Conservation (phyloP, 129 eudicot species). For the Lactuca sativa region DNA sequence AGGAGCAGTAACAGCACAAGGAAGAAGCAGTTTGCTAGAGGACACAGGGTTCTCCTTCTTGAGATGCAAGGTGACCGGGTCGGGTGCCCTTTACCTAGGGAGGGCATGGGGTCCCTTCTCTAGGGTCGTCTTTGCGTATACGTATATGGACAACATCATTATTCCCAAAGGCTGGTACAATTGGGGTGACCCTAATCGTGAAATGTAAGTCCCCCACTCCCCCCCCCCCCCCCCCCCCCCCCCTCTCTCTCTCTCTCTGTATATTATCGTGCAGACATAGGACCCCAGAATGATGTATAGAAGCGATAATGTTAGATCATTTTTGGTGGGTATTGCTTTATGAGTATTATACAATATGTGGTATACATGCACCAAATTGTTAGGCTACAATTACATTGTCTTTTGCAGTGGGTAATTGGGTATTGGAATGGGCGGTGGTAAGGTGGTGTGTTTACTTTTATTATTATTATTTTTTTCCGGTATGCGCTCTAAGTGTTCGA, state of each 20-base stretch:
- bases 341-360: conserved; percentile 11
- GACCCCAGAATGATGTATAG: neutral
- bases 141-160: conserved; percentile 85
- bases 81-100: conserved; percentile 87
- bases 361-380: neutral
- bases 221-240: neutral
- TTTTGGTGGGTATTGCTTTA: conserved; percentile 27
- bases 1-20: conserved; percentile 98
- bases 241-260: neutral
- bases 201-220: conserved; percentile 53
- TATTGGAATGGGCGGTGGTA: conserved; percentile 30
- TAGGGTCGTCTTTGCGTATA: conserved; percentile 81
- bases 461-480: neutral
- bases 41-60: conserved; percentile 92
- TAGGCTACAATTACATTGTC: neutral
- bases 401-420: conserved; percentile 35
- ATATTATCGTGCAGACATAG: neutral
- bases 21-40: conserved; percentile 70
- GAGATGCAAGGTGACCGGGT: conserved; percentile 82
- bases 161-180: conserved; percentile 94
- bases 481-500: conserved; percentile 15
- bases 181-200: conserved; percentile 92
- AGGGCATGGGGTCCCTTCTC: conserved; percentile 98
- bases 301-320: conserved; percentile 23
- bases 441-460: no score